Evolutionary conservation across 176 grass and related monocot species (phyloP).

Genomic region (Musa beccarii): DNA sequence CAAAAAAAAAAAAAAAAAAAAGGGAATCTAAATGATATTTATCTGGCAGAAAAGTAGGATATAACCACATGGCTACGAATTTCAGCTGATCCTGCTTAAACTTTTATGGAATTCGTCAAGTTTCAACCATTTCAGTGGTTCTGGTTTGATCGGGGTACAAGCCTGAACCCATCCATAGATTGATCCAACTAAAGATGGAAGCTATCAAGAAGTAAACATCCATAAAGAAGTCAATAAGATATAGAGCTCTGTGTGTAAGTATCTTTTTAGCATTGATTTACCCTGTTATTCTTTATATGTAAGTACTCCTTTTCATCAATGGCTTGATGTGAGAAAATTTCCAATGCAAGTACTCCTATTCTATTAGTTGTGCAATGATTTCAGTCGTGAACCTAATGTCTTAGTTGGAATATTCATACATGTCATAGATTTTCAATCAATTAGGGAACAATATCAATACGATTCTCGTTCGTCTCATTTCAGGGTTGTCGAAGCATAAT

Average conservation of each 20-base stretch:
- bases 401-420: too few relatives aligned
- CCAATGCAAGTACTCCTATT: too few relatives aligned
- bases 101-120: neutral
- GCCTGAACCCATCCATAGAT: neutral
- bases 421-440: neutral
- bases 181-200: neutral
- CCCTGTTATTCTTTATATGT: too few relatives aligned
- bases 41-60: neutral
- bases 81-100: neutral
- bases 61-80: neutral
- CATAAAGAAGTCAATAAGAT: neutral
- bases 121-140: neutral
- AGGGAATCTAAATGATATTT: neutral
- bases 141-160: neutral
- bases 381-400: too few relatives aligned
- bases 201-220: neutral
- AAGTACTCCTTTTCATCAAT: too few relatives aligned
- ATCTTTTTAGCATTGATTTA: neutral
- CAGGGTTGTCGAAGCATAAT: neutral
- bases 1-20: neutral
- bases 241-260: neutral
- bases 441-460: neutral
- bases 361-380: too few relatives aligned
- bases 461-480: neutral
- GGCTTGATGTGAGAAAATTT: too few relatives aligned